Evolutionary conservation across 495 filamentous ascomycete species (phyloP).

Genomic region (Clavariopsis aquatica): DNA sequence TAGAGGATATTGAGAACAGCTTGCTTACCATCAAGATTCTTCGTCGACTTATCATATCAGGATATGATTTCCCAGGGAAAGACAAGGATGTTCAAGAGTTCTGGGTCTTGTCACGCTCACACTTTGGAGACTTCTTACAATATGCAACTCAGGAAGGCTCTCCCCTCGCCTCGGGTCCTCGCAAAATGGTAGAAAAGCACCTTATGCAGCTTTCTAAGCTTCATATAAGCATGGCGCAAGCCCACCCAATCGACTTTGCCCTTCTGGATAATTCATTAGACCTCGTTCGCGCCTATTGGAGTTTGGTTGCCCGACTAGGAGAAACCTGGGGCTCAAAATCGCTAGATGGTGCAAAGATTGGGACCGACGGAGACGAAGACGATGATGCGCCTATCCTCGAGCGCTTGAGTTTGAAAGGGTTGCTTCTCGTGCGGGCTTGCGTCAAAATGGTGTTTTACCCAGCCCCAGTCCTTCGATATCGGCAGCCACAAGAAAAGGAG

Average conservation of each 20-base stretch:
- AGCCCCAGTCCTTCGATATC: constrained; percentile 76
- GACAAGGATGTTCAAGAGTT: constrained; percentile 70
- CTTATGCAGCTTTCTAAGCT: constrained; percentile 87
- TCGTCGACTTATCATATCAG: constrained; percentile 74
- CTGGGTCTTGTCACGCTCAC: constrained; percentile 70
- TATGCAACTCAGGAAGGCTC: constrained; percentile 53
- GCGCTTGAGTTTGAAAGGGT: constrained; percentile 73
- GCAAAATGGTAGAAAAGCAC: constrained; percentile 72
- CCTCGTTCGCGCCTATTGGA: constrained; percentile 81
- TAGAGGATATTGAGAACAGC: constrained; percentile 69
- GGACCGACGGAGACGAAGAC: constrained; percentile 53
- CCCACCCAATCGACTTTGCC: constrained; percentile 77
- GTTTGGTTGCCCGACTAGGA: constrained; percentile 70
- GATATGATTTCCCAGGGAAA: constrained; percentile 82
- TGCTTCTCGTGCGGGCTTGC: constrained; percentile 81
- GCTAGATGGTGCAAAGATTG: constrained; percentile 46
- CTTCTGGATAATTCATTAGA: constrained; percentile 73
- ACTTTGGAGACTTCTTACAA: constrained; percentile 69
- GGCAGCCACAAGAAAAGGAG: constrained; percentile 66
- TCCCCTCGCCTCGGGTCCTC: constrained; percentile 48
- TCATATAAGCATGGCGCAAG: constrained; percentile 76
- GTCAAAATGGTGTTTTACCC: constrained; percentile 80
- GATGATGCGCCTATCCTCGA: constrained; percentile 63
- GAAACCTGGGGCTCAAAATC: constrained; percentile 62
- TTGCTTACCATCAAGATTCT: constrained; percentile 76